These are phyloP conservation scores for Linaria vulgaris DNA, from an alignment of 257 asterid species.

Conservation along the genomic window DNA sequence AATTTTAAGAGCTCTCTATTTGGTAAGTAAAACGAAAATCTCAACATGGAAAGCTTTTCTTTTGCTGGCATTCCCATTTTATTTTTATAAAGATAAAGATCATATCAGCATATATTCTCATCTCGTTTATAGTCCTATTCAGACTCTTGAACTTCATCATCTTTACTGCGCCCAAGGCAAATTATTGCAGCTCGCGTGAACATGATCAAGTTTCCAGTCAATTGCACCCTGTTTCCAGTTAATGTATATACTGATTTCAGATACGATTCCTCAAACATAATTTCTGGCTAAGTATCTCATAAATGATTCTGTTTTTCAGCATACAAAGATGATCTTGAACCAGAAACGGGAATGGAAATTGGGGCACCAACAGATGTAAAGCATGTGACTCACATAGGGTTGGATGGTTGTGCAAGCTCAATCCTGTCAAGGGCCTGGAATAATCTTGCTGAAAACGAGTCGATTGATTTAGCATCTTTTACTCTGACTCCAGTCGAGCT, in stretches of 20 bases:
- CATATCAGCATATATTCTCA: background rate
- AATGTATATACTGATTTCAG: slow-evolving; percentile 4
- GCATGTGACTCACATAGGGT: slow-evolving; percentile 87
- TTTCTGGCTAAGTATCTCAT: background rate
- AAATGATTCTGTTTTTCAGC: slow-evolving; percentile 31
- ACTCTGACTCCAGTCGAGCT: slow-evolving; percentile 30
- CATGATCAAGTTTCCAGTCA: background rate
- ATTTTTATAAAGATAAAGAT: background rate
- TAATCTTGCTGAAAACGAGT: slow-evolving; percentile 29
- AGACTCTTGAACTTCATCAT: background rate
- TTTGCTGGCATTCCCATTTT: background rate
- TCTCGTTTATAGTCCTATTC: background rate
- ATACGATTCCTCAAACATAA: slow-evolving; percentile 1
- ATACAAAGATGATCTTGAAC: slow-evolving; percentile 60
- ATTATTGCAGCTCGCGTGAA: background rate
- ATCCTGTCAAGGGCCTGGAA: slow-evolving; percentile 65
- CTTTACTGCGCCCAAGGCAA: background rate
- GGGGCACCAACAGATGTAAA: slow-evolving; percentile 82
- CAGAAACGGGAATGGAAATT: slow-evolving; percentile 59
- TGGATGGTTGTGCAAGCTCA: slow-evolving; percentile 77
- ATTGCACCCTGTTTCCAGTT: background rate
- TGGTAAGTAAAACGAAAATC: slow-evolving; percentile 38
- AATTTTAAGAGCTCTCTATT: slow-evolving; percentile 77
- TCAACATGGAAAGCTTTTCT: background rate
- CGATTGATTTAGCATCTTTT: slow-evolving; percentile 31